phyloP scores from a whole-genome alignment of 2,329 filamentous ascomycete genomes.

The Colletotrichum shisoi region DNA sequence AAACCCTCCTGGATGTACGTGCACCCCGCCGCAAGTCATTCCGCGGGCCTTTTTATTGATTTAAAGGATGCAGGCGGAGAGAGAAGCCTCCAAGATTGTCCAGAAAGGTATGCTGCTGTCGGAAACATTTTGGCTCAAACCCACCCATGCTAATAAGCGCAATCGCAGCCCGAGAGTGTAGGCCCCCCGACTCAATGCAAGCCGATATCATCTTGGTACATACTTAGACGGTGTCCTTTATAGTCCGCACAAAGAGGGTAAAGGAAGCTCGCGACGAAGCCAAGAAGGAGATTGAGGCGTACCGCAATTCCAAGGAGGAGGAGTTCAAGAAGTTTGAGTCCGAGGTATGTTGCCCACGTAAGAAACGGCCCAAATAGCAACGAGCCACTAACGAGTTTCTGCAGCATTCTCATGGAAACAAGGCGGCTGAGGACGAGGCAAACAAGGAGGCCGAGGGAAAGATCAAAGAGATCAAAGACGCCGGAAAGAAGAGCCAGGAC shows the following conservation, averaged over 20 bases:
- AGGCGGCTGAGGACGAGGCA: constrained; percentile 77
- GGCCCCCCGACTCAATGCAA: constrained; percentile 45
- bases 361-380: neutral
- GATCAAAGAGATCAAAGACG: constrained; percentile 80
- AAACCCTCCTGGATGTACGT: constrained; percentile 96
- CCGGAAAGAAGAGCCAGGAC: constrained; percentile 79
- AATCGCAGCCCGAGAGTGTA: constrained; percentile 85
- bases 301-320: constrained; percentile 86
- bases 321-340: constrained; percentile 96
- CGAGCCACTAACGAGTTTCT: constrained; percentile 1
- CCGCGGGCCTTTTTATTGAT: constrained; percentile 6
- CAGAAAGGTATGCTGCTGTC: constrained; percentile 78
- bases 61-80: constrained; percentile 75
- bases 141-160: constrained; percentile 1
- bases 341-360: constrained; percentile 54
- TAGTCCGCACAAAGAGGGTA: constrained; percentile 87
- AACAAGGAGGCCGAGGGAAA: constrained; percentile 81
- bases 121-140: neutral
- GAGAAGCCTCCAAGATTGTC: constrained; percentile 98
- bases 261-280: constrained; percentile 96
- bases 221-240: constrained; percentile 25
- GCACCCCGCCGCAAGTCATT: constrained; percentile 20
- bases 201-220: neutral
- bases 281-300: constrained; percentile 96
- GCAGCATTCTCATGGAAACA: constrained; percentile 91